Conservation (phyloP, 208 protist genomes). For the Leishmania tropica region DNA sequence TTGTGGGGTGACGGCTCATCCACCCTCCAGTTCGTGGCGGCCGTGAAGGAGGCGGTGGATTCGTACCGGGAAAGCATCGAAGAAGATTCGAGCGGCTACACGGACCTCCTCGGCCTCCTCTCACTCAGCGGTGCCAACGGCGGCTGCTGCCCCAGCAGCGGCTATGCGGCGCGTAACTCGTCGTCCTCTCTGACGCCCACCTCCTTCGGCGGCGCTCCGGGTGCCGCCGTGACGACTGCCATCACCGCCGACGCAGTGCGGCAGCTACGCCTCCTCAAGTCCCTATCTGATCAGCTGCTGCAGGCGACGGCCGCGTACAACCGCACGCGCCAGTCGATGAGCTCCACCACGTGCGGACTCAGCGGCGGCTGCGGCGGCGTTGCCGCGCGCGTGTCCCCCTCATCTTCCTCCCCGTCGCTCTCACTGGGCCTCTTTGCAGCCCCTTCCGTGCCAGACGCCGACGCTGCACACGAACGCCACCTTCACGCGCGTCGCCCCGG, state of each 20-base stretch:
- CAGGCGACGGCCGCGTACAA: conserved; percentile 30
- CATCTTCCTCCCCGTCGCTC: conserved; percentile 18
- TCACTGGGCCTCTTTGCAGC: neutral
- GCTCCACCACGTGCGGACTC: neutral
- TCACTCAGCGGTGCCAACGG: conserved; percentile 2
- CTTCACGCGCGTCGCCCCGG: neutral
- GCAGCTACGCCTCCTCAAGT: conserved; percentile 31
- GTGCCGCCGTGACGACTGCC: conserved; percentile 4
- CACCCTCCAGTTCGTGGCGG: conserved; percentile 40
- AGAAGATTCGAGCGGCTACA: conserved; percentile 33
- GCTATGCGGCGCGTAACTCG: neutral
- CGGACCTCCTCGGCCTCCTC: conserved; percentile 33
- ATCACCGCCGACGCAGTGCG: conserved; percentile 23
- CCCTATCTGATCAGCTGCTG: conserved; percentile 24
- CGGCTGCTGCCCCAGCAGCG: neutral
- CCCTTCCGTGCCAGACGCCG: conserved; percentile 3
- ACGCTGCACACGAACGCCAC: neutral
- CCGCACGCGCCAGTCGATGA: conserved; percentile 17
- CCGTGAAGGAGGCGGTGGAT: conserved; percentile 38
- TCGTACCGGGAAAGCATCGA: conserved; percentile 36
- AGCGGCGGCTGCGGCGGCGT: neutral
- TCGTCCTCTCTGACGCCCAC: neutral
- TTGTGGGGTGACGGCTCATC: conserved; percentile 48
- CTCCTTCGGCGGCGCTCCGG: neutral
- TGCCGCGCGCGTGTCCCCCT: conserved; percentile 3